phyloP scores from a whole-genome alignment of 1,284 basidiomycete species.

The Boletus nobilissimus region DNA sequence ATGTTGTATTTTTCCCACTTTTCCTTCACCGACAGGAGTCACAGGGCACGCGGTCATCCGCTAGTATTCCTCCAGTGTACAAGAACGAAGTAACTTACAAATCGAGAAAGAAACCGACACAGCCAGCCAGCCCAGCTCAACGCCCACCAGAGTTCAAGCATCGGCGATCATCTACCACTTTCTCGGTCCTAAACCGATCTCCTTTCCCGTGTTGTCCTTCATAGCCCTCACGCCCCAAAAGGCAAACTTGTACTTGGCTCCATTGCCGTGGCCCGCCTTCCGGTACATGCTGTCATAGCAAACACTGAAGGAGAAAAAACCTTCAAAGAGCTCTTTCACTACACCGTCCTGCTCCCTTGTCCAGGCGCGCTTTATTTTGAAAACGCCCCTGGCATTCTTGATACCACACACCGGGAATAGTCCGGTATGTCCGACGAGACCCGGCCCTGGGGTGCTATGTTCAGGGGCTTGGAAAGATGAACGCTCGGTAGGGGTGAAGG shows the following conservation, averaged over 20 bases:
- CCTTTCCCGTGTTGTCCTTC: constrained; percentile 47
- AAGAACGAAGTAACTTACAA: constrained; percentile 10
- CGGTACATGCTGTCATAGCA: constrained; percentile 48
- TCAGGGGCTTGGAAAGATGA: constrained; percentile 35
- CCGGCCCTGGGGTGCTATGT: constrained; percentile 36
- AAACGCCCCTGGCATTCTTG: constrained; percentile 44
- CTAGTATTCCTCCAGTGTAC: too few relatives aligned
- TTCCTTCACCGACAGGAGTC: too few relatives aligned
- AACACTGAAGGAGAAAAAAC: constrained; percentile 50
- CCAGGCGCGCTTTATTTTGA: constrained; percentile 51
- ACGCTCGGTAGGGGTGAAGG: constrained; percentile 37
- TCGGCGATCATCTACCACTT: neutral
- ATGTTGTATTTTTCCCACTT: too few relatives aligned
- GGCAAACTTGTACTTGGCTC: constrained; percentile 43
- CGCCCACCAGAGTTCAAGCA: neutral
- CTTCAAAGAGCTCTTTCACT: constrained; percentile 50
- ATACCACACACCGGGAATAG: constrained; percentile 48
- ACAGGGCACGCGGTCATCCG: too few relatives aligned
- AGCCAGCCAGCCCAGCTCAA: too few relatives aligned
- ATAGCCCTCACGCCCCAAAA: constrained; percentile 54
- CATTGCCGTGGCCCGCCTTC: constrained; percentile 48
- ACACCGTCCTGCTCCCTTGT: constrained; percentile 26
- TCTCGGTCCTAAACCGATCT: constrained; percentile 45
- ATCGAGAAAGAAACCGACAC: constrained; percentile 16
- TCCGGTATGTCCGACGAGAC: constrained; percentile 42